Conservation (phyloP, 148 eudicot species). For the Nepenthes mirabilis region DNA sequence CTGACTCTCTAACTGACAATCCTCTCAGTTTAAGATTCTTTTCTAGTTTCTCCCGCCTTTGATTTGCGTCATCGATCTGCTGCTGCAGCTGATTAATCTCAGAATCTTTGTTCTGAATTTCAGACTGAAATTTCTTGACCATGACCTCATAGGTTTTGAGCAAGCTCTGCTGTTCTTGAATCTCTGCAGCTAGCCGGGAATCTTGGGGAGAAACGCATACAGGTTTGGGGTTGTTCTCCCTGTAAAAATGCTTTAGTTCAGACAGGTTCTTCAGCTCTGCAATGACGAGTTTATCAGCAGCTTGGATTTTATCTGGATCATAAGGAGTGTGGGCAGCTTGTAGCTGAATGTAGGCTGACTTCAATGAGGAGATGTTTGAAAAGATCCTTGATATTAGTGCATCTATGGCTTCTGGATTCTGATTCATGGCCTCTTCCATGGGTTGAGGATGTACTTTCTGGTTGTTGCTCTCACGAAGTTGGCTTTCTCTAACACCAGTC, state of each 20-base stretch:
- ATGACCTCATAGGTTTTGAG: slow-evolving; percentile 89
- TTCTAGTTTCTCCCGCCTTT: slow-evolving; percentile 66
- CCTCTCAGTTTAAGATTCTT: slow-evolving; percentile 88
- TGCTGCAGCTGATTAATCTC: slow-evolving; percentile 80
- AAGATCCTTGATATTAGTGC: slow-evolving; percentile 55
- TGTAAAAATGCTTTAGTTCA: slow-evolving; percentile 23
- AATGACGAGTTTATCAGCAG: slow-evolving; percentile 34
- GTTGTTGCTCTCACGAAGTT: slow-evolving; percentile 80
- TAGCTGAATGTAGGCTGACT: slow-evolving; percentile 37
- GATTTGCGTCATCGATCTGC: slow-evolving; percentile 71
- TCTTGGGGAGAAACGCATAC: slow-evolving; percentile 24
- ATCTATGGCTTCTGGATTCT: slow-evolving; percentile 79
- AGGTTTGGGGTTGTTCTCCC: slow-evolving; percentile 20
- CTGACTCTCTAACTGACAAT: slow-evolving; percentile 66
- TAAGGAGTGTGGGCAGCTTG: slow-evolving; percentile 50
- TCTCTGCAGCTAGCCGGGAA: slow-evolving; percentile 89
- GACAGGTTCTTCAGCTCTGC: slow-evolving; percentile 19
- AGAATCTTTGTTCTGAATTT: slow-evolving; percentile 84
- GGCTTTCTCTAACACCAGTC: slow-evolving; percentile 59
- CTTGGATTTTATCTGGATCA: slow-evolving; percentile 26
- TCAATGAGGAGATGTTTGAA: slow-evolving; percentile 24
- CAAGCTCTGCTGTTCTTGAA: slow-evolving; percentile 93
- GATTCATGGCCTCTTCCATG: slow-evolving; percentile 77
- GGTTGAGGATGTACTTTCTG: slow-evolving; percentile 99
- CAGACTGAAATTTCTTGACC: slow-evolving; percentile 92